phyloP scores from a whole-genome alignment of 768 basidiomycete genomes.

The Neoboletus brunneissimus region DNA sequence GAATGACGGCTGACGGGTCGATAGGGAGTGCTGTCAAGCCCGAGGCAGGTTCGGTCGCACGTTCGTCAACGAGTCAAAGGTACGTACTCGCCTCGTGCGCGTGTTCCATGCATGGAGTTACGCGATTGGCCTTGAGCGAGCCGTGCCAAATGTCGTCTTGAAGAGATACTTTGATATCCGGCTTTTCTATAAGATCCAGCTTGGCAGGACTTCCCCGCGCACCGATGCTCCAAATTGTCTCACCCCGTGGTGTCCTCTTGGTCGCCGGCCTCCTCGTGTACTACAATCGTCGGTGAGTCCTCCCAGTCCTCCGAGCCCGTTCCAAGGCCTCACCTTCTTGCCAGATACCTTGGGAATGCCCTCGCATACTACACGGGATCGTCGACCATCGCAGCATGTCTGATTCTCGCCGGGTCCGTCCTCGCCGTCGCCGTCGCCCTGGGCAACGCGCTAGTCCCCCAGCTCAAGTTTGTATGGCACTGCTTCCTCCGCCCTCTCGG shows the following conservation, averaged over 20 bases:
- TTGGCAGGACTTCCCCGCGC: too few species aligned
- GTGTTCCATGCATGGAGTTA: not conserved
- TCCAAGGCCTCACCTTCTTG: not conserved
- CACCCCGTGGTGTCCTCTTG: conserved; percentile 21
- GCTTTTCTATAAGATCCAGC: conserved; percentile 8
- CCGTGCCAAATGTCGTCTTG: not conserved
- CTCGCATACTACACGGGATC: conserved; percentile 32
- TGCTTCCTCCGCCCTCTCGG: conserved; percentile 47
- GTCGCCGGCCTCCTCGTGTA: conserved; percentile 15
- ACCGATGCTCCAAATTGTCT: conserved; percentile 5
- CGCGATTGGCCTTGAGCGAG: conserved; percentile 1
- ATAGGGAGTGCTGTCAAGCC: not conserved
- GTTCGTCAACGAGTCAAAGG: not conserved
- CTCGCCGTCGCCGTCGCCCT: conserved; percentile 22
- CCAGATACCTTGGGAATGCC: conserved; percentile 14
- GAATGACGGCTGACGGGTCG: not conserved
- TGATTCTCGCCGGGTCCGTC: conserved; percentile 26
- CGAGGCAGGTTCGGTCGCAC: conserved; percentile 2
- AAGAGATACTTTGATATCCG: not conserved
- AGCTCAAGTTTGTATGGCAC: conserved; percentile 49
- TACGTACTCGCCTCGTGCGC: conserved; percentile 5
- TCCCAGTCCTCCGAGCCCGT: too few species aligned
- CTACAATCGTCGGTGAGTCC: conserved; percentile 21
- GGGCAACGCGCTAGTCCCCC: conserved; percentile 33
- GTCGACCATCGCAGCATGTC: conserved; percentile 25